These are phyloP conservation scores for Taphrina pruni DNA, from an alignment of 1,139 yeast genomes.

Conservation along the genomic window DNA sequence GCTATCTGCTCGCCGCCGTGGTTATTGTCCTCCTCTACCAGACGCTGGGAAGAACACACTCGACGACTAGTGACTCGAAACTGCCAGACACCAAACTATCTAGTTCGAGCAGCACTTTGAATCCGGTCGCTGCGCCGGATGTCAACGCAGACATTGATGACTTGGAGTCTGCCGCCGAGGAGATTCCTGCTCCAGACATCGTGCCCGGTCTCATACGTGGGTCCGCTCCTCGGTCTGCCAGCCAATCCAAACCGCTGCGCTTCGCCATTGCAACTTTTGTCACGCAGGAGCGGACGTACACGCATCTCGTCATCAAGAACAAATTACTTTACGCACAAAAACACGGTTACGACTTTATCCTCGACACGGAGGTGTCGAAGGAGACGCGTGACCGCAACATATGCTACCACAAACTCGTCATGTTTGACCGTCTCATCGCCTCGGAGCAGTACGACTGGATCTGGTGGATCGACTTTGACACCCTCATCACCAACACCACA, in stretches of 20 bases:
- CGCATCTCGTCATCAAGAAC: constrained; percentile 12
- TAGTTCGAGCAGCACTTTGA: not conserved
- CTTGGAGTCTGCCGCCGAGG: not conserved
- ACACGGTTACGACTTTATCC: constrained; percentile 7
- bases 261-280: constrained; percentile 4
- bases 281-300: constrained; percentile 12
- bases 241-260: constrained; percentile 1
- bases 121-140: not conserved
- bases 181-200: not conserved
- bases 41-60: not conserved
- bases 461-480: constrained; percentile 20
- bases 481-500: constrained; percentile 10
- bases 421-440: constrained; percentile 14
- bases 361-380: constrained; percentile 14
- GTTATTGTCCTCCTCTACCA: constrained; percentile 3
- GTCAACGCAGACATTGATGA: not conserved
- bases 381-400: constrained; percentile 1
- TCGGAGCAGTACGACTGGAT: constrained; percentile 14
- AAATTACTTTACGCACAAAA: constrained; percentile 2
- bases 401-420: constrained; percentile 18
- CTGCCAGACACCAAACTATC: not conserved
- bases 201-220: constrained; percentile 9
- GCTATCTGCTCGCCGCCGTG: constrained; percentile 2
- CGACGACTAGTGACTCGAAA: not conserved
- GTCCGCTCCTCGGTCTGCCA: not conserved